Conservation (phyloP, 2,329 filamentous ascomycete species). For the Apiospora aurea region DNA sequence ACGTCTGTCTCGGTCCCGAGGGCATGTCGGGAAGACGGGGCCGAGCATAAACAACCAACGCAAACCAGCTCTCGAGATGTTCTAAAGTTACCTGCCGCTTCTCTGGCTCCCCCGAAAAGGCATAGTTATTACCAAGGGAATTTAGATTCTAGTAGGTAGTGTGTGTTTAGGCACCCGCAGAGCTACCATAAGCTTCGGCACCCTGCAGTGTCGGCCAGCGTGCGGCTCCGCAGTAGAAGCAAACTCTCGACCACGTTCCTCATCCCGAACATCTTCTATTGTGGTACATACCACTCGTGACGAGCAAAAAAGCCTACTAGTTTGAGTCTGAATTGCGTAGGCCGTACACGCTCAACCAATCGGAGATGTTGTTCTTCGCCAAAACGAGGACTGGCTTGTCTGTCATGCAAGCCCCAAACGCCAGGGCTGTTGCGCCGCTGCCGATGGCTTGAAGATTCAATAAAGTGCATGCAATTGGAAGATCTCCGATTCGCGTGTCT, state of each 20-base stretch:
- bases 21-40: neutral
- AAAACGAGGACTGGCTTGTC: neutral
- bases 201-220: neutral
- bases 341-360: neutral
- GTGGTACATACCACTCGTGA: too few species aligned
- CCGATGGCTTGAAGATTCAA: neutral
- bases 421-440: neutral
- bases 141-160: neutral
- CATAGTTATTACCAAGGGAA: neutral
- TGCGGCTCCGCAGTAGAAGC: neutral
- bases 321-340: neutral
- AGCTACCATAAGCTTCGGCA: neutral
- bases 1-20: conserved; percentile 11
- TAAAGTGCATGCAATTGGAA: neutral
- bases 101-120: neutral
- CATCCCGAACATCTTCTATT: neutral
- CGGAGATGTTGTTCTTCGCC: neutral
- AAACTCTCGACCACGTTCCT: neutral
- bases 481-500: neutral
- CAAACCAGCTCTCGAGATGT: neutral
- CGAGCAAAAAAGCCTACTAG: neutral
- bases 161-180: too few species aligned
- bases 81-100: neutral
- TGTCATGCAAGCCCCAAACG: neutral
- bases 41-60: neutral